Base-by-base conservation (phyloP, 257 asterid species). In the Nemophila menziesii region DNA sequence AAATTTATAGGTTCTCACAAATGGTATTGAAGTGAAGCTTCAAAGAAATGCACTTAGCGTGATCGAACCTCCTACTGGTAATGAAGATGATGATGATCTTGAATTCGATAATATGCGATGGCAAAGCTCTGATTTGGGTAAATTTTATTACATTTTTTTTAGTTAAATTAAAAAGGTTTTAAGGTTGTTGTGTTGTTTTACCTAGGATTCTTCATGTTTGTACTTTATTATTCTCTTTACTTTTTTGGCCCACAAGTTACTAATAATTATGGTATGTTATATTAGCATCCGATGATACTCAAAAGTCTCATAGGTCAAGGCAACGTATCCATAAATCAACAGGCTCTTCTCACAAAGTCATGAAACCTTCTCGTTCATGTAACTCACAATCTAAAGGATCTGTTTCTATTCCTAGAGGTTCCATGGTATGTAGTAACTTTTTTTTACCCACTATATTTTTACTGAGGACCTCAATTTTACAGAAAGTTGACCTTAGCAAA, bases 1-100 rank as follows among this genome's bases (percentile, higher is more conserved):
- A 44, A 19, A 12, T 18, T 10, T 19, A 24, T 16, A 84, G 97
- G 95, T 84, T 24, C 92, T 89, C 33, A 84, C 90, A 2, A 84
- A 89, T 51, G 97, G 97, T 46, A 78, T 89, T 22, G 97, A 89
- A 67, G 95, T 89, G 20, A 89, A 89, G 66, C 74, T 89, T 13
- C 97, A 89, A 56, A 60, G 97, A 54, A 89, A 89, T 58, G 97
- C 97, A 2, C 66, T 89, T 10, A 89, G 93, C 46, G 95, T 89
- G 37, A 33, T 89, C 8, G 97, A 89, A 73, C 67, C 86, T 55
- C 95, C 95, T 3, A 83, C 89, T 20, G 97, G 97, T 7, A 80
- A 84, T 5, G 97, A 89, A 55, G 97, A 80, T 11, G 92, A 83
- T 4, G 86, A 72, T 22, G 93, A 80, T 43, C 57, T 73, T 22